A percentile compares a stretch with the other conserved stretches of the same genome.
phyloP scores from a whole-genome alignment of 805 yeast species.

The Yamadazyma kitorensis region DNA sequence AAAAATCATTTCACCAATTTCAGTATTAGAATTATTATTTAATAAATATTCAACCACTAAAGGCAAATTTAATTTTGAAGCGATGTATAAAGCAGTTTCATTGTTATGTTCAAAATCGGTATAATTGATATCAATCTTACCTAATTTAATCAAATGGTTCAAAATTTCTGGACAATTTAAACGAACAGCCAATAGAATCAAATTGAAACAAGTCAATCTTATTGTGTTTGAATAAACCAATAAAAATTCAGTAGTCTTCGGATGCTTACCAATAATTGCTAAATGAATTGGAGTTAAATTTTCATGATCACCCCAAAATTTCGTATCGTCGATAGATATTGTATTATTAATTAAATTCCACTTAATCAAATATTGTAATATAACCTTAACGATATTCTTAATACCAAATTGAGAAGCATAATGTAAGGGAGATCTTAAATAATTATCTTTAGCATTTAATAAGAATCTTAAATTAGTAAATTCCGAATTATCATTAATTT shows the following conservation, averaged over 20 bases:
- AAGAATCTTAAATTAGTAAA: constrained; percentile 16
- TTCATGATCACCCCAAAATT: constrained; percentile 76
- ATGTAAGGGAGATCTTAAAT: constrained; percentile 82
- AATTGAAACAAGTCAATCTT: constrained; percentile 49
- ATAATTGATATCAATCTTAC: constrained; percentile 63
- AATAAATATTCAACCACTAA: constrained; percentile 56
- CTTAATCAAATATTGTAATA: constrained; percentile 52
- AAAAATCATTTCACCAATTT: constrained; percentile 70
- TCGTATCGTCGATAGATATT: constrained; percentile 52
- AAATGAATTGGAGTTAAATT: constrained; percentile 77
- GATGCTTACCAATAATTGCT: constrained; percentile 81
- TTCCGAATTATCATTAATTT: constrained; percentile 26
- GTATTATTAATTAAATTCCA: constrained; percentile 58
- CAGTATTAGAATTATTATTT: constrained; percentile 63
- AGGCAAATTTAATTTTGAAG: constrained; percentile 60
- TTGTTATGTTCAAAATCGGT: constrained; percentile 51
- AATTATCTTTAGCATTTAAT: constrained; percentile 68
- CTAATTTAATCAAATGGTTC: constrained; percentile 47
- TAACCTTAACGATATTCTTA: constrained; percentile 54
- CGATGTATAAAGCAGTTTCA: constrained; percentile 84
- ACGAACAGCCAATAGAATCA: constrained; percentile 67
- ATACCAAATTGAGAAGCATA: constrained; percentile 88
- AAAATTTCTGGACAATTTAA: constrained; percentile 60
- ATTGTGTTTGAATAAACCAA: constrained; percentile 42
- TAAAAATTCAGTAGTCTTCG: constrained; percentile 63